Conservation (phyloP, 768 basidiomycete genomes). For the Tubosaeta brunneosetosa region DNA sequence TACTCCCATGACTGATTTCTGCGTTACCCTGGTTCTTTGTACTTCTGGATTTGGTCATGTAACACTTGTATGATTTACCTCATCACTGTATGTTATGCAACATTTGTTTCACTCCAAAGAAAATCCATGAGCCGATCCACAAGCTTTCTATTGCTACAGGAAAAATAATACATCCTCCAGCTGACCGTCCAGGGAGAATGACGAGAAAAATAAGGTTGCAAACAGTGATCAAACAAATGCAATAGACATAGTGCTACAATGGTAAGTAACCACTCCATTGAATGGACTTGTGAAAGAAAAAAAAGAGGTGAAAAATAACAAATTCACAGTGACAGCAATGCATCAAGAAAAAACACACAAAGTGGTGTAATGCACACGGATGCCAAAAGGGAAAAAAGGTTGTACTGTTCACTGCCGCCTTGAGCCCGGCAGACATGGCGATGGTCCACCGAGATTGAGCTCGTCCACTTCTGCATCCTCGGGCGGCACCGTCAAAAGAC, state of each 20-base stretch:
- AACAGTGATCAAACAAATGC: neutral
- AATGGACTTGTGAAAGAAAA: neutral
- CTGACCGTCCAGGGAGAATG: neutral
- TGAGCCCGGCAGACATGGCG: constrained; percentile 7
- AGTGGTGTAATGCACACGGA: neutral
- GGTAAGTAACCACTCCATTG: neutral
- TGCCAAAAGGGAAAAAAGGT: neutral
- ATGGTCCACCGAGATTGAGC: constrained; percentile 22
- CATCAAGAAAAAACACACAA: neutral
- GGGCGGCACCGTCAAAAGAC: constrained; percentile 3
- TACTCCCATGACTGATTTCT: neutral
- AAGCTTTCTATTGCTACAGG: neutral
- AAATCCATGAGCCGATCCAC: neutral
- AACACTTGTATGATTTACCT: neutral
- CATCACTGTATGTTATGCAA: neutral
- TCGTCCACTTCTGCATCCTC: constrained; percentile 19
- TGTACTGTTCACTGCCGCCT: constrained; percentile 7
- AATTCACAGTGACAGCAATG: neutral
- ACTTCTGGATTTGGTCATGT: neutral
- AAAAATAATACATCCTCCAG: neutral
- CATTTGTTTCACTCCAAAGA: no score
- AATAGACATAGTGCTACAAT: constrained; percentile 3
- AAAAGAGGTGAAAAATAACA: neutral
- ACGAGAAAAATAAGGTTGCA: neutral
- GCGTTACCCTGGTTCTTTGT: neutral